Evolutionary conservation across 345 rosid species (phyloP), one percentile per base, ranked within the genome.

Genomic region (Euphorbia tirucalli): DNA sequence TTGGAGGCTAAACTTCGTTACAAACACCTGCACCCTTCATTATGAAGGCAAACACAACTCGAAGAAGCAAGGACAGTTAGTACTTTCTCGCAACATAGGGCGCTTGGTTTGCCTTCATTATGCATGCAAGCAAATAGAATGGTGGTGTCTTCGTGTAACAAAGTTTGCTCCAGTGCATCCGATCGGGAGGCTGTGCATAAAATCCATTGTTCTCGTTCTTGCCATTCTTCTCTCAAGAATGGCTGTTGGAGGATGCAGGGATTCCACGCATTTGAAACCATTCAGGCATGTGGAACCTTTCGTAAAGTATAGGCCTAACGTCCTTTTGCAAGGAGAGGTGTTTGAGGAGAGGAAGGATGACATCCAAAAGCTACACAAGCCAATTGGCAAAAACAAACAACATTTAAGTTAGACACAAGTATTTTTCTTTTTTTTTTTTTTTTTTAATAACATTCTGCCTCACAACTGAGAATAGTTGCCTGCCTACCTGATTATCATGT

Each of bases 401-500:
- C 11, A 49, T 35, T 21, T 11, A 28, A 69, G 27, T 35, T 18
- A 3, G 28, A 50, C 55, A 50, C n/a, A 27, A 46, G 16, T 24
- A 44, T 30, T 52, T 54, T 0, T 13, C 28, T 19, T 1, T n/a
- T n/a, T n/a, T n/a, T n/a, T n/a, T n/a, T n/a, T n/a, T n/a, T n/a
- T n/a, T n/a, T n/a, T n/a, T n/a, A n/a, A n/a, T 22, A 6, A 16
- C 41, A 21, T 25, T 43, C 39, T 58, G 49, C 11, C 46, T 31
- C 59, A 22, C 31, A 66, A 61, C 59, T 32, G 11, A 49, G 16
- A 61, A 49, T 15, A 43, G 32, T 18, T 39, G 2, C 15, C 24
- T 39, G 2, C 15, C 22, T 70, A 95, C 97, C 93, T 92, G 97
- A 39, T 84, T 82, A 55, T 95, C 99, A 35, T 82, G 77, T 0